Evolutionary conservation across 306 rosid species (phyloP), one percentile per base, ranked within the genome.

Genomic region (Purshia tridentata): DNA sequence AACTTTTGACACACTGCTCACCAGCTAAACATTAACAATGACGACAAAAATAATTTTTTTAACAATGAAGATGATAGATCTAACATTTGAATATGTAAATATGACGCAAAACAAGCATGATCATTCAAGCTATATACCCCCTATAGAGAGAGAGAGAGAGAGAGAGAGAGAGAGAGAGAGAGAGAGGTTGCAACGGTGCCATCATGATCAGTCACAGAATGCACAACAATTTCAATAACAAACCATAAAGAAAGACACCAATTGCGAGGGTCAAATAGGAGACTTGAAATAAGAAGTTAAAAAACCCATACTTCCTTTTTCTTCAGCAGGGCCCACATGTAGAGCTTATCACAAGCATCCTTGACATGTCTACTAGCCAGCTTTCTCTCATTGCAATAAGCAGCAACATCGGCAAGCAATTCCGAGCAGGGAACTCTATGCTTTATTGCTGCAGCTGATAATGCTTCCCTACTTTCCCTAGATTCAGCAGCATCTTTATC

Each of bases 341-440:
- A 87, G 54, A 94, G 90, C 75, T 86, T 91, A 29, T 91, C 89
- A 84, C 88, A 89, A 64, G 92, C 92, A 84, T 94, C 97, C 78
- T 83, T 83, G 52, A 86, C 97, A 50, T 69, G 81, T 82, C 87
- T 84, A 79, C 89, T 73, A 42, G 96, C 98, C 78, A 85, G 72
- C 84, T 84, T 88, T 87, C 95, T 91, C 52, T 74, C 86, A 77
- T 94, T 94, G 87, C 95, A 91, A 78, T 86, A 52, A 37, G 86
- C 78, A 76, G 92, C 96, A 75, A 88, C 81, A 53, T 69, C 78
- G 40, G 86, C 72, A 75, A 94, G 95, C 73, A 52, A 63, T 75
- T 84, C 78, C 16, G 76, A 16, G 74, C 79, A 15, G 0, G 91
- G 98, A 81, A 94, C 75, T 70, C 85, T 58, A 77, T 89, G 83